A percentile compares a stretch with the other conserved stretches of the same genome.
Conservation (phyloP, 371 early-diverging fungal species). For the Mortierella sp. region DNA sequence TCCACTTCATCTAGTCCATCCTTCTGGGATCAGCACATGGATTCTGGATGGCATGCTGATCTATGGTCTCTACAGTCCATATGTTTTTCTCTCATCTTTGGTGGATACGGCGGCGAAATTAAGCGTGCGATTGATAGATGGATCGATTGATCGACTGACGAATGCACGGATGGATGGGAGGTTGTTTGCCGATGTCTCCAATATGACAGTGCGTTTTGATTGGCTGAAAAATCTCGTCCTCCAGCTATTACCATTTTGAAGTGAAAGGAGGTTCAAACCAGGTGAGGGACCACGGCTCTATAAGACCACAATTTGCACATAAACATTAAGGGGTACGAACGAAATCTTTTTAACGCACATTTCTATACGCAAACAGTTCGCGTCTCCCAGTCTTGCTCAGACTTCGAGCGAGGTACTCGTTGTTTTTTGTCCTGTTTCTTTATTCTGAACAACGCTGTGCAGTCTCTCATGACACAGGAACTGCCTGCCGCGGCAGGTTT, state of each 20-base stretch:
- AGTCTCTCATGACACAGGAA: constrained; percentile 24
- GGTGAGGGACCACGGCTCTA: constrained; percentile 17
- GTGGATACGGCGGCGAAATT: too few relatives aligned
- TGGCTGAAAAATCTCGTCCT: constrained; percentile 12
- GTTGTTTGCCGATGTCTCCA: background rate
- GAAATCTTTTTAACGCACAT: too few relatives aligned
- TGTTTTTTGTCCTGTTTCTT: too few relatives aligned
- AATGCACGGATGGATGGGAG: background rate
- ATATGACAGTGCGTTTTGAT: constrained; percentile 24
- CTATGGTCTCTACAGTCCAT: too few relatives aligned
- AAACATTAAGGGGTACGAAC: constrained; percentile 6
- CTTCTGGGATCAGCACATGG: too few relatives aligned
- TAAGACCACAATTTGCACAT: background rate
- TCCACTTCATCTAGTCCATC: too few relatives aligned
- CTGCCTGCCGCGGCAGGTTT: constrained; percentile 32
- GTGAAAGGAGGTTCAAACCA: constrained; percentile 38
- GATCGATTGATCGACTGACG: constrained; percentile 20
- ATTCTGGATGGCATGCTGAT: too few relatives aligned
- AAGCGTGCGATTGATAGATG: constrained; percentile 18
- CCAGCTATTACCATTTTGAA: constrained; percentile 48
- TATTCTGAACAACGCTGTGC: too few relatives aligned
- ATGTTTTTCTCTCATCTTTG: too few relatives aligned
- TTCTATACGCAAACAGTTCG: too few relatives aligned
- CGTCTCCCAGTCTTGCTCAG: too few relatives aligned
- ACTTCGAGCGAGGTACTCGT: too few relatives aligned